Evolutionary conservation across 768 basidiomycete species (phyloP), one percentile per base, ranked within the genome.

Genomic region (Phlebiopsis flavidoalba): DNA sequence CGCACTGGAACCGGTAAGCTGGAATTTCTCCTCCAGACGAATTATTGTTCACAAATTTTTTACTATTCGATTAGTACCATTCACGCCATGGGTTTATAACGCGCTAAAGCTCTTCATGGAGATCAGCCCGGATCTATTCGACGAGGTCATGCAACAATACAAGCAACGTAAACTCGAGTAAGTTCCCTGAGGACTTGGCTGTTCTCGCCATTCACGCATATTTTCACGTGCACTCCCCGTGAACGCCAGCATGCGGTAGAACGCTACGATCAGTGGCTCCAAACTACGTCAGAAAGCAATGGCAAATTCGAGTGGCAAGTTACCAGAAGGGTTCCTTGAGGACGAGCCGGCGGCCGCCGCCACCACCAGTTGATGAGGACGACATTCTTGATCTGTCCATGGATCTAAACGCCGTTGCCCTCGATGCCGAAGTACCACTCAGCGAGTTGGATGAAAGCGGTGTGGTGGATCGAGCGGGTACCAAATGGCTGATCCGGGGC

Each of bases 101-200:
- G 97, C 97, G 1, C 78, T 99, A 72, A 98, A 96, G 73, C 73
- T 98, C 60, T 96, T 98, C 77, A 98, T 98, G 95, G 97, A 99
- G 74, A 93, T 98, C 72, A 98, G 98, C 70, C 91, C 95, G 0
- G 93, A 96, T 70, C 76, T 98, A 22, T 99, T 99, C 66, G 95
- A 98, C 67, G 91, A 91, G 65, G 86, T 89, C 56, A 87, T 98
- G 81, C 89, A 90, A 50, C 91, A 94, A 63, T 98, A 96, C 75
- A 96, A 91, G 75, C 89, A 91, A 70, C 84, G 85, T 59, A 89
- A 88, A 74, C 79, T 89, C 50, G 86, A 88, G 95, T 97, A 66
- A 60, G 94, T 83, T 10, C 37, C 4, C 14, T 37, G 47, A 22
- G 22, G 53, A 15, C 50, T 54, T 37, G 1, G 43, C 48, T 40